Evolutionary conservation across 345 rosid species (phyloP).

Genomic region (Geranium brycei): DNA sequence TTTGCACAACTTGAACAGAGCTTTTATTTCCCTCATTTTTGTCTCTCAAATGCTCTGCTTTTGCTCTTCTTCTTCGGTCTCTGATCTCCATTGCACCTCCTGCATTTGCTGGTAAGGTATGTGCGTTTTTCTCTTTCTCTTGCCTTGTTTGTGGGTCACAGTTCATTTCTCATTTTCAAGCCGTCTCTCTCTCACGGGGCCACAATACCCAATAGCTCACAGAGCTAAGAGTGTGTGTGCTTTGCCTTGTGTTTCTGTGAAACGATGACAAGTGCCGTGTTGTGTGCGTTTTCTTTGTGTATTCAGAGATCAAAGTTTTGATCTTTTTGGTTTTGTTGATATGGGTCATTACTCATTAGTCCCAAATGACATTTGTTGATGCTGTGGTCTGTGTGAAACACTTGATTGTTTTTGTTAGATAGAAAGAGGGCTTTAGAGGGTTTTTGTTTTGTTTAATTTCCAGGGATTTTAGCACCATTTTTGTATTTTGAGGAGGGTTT

Average conservation of each 20-base stretch:
- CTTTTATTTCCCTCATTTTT: not conserved
- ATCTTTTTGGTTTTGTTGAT: not conserved
- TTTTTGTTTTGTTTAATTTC: not conserved
- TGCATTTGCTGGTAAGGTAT: not conserved
- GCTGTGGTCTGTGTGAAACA: not conserved
- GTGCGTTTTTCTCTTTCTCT: not conserved
- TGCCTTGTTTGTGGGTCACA: not conserved
- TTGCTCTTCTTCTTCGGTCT: not conserved
- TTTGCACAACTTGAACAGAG: not conserved
- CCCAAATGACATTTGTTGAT: not conserved
- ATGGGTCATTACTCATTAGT: not conserved
- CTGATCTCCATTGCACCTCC: not conserved
- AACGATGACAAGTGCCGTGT: not conserved
- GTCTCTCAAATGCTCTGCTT: not conserved
- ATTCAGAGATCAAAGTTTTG: not conserved
- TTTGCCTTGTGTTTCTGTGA: not conserved
- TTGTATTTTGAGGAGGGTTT: not conserved
- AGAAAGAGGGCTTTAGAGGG: not conserved
- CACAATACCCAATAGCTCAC: not conserved
- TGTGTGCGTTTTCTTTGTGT: not conserved
- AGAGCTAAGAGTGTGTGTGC: not conserved
- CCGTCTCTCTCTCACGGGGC: not conserved
- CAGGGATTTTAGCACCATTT: not conserved
- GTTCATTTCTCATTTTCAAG: not conserved
- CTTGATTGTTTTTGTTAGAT: too few relatives aligned